These are phyloP conservation scores for Cyberlindnera samutprakarnensis DNA, from an alignment of 805 yeast species.

Conservation along the genomic window DNA sequence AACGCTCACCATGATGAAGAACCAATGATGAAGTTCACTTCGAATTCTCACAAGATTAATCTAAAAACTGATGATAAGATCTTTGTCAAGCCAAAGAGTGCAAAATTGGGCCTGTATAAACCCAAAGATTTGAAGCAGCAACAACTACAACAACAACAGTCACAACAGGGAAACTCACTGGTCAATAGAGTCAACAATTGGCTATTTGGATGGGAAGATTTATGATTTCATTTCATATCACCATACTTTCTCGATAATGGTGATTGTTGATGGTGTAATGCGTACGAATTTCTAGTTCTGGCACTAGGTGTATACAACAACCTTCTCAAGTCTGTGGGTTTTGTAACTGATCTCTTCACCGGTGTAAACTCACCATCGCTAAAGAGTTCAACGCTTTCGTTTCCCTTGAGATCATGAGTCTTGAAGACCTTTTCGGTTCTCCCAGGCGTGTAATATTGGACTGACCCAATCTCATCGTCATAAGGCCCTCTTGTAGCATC, in stretches of 20 bases:
- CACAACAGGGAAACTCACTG: slow-evolving; percentile 13
- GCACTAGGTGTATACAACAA: slow-evolving; percentile 14
- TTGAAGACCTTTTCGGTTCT: slow-evolving; percentile 34
- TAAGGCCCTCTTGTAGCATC: slow-evolving; percentile 42
- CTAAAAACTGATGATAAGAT: slow-evolving; percentile 37
- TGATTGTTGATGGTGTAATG: slow-evolving; percentile 15
- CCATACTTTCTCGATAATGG: slow-evolving; percentile 17
- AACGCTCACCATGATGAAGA: slow-evolving; percentile 10
- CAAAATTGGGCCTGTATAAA: slow-evolving; percentile 21
- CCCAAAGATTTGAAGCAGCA: slow-evolving; percentile 18
- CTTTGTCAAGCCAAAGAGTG: slow-evolving; percentile 23
- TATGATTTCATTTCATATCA: too few species aligned
- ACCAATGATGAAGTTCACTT: slow-evolving; percentile 7
- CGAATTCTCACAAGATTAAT: slow-evolving; percentile 22
- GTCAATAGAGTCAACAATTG: slow-evolving; percentile 34
- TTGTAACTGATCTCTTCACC: too few species aligned
- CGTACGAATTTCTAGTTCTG: slow-evolving; percentile 1
- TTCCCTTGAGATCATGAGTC: slow-evolving; percentile 37
- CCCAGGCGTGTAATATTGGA: slow-evolving; percentile 25
- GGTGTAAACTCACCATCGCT: slow-evolving; percentile 26
- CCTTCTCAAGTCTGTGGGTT: too few species aligned
- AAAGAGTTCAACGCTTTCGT: slow-evolving; percentile 24
- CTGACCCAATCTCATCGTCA: slow-evolving; percentile 11
- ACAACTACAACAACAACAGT: slow-evolving; percentile 5
- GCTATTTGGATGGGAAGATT: slow-evolving; percentile 50